Conservation (phyloP, 78 protist species). For the Chrysochromulina tobinii region DNA sequence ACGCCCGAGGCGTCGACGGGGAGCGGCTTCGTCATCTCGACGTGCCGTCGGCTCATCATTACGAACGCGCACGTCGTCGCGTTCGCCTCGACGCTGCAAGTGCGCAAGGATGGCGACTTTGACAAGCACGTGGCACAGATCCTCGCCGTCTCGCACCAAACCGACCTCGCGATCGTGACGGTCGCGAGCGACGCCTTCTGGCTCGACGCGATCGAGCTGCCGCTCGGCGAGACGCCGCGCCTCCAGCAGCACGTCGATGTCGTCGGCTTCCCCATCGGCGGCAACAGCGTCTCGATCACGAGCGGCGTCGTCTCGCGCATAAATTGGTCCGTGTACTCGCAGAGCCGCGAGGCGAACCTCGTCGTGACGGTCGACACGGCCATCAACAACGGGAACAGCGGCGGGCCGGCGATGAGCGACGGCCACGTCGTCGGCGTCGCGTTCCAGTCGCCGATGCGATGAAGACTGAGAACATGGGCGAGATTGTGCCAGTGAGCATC, state of each 20-base stretch:
- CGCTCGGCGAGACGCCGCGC: not conserved
- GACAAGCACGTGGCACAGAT: not conserved
- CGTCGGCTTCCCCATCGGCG: constrained; percentile 11
- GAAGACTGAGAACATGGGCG: too few species aligned
- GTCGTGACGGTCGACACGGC: too few species aligned
- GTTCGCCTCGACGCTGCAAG: not conserved
- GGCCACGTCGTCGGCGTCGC: too few species aligned
- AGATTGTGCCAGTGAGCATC: too few species aligned
- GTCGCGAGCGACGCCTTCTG: not conserved
- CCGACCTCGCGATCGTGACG: constrained; percentile 2
- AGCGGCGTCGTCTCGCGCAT: constrained; percentile 34
- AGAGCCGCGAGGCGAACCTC: too few species aligned
- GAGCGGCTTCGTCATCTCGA: too few species aligned
- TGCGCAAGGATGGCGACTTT: not conserved
- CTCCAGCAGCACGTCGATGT: not conserved
- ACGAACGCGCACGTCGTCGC: not conserved
- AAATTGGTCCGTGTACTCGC: not conserved
- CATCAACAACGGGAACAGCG: too few species aligned
- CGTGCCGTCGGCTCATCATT: not conserved
- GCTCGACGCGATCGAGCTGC: not conserved
- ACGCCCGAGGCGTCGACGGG: too few species aligned
- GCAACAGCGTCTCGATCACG: not conserved
- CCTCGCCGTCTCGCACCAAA: not conserved
- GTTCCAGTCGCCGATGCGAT: too few species aligned
- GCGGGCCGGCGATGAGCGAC: too few species aligned